A percentile compares a stretch with the other conserved stretches of the same genome.
These are phyloP conservation scores for Vitis cinerea DNA, from an alignment of 164 flowering plant genomes.

Conservation along the genomic window DNA sequence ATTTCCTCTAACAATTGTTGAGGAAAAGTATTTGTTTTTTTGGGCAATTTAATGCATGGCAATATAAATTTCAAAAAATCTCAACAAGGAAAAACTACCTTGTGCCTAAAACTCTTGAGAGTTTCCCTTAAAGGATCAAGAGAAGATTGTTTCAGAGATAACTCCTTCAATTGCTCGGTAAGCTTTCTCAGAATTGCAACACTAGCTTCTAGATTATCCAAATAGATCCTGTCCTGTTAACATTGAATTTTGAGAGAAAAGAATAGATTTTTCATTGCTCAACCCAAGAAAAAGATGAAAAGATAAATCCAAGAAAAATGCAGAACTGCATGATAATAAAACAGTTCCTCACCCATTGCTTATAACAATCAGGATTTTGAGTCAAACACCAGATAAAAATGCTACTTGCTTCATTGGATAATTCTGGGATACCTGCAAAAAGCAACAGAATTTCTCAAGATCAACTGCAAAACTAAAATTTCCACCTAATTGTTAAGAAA, in stretches of 20 bases:
- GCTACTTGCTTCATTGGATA: slow-evolving; percentile 66
- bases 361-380: slow-evolving; percentile 69
- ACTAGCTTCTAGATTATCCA: slow-evolving; percentile 74
- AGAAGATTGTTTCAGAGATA: slow-evolving; percentile 39
- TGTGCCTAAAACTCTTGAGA: slow-evolving; percentile 55
- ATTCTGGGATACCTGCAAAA: slow-evolving; percentile 52
- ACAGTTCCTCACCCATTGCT: slow-evolving; percentile 70
- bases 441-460: not conserved
- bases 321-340: not conserved
- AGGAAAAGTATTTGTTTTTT: not conserved
- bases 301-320: not conserved
- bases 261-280: not conserved
- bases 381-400: slow-evolving; percentile 72
- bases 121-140: slow-evolving; percentile 49
- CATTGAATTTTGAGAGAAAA: not conserved
- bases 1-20: too few relatives aligned
- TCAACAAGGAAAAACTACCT: slow-evolving; percentile 37
- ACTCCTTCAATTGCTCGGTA: slow-evolving; percentile 60
- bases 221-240: slow-evolving; percentile 66
- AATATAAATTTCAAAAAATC: too few relatives aligned
- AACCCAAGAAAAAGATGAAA: not conserved
- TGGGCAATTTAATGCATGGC: too few relatives aligned
- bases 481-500: too few relatives aligned
- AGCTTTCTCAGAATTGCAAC: slow-evolving; percentile 60
- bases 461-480: too few relatives aligned